phyloP scores from a whole-genome alignment of 805 yeast genomes.

The Limtongozyma cylindracea region DNA sequence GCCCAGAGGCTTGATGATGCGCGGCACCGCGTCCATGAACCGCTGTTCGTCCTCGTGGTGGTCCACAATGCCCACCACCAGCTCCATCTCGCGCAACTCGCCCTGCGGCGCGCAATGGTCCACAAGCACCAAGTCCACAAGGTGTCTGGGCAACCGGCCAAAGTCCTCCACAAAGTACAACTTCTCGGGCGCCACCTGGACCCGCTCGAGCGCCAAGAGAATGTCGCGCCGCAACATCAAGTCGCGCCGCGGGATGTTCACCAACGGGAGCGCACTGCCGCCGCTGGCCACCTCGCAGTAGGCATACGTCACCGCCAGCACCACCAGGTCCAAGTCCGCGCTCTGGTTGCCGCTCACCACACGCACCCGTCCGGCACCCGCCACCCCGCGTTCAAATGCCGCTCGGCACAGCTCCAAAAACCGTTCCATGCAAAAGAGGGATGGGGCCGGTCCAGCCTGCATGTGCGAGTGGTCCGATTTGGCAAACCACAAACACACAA shows the following conservation, averaged over 20 bases:
- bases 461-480: no score
- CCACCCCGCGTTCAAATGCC: no score
- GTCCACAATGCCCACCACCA: slow-evolving; percentile 45
- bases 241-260: slow-evolving; percentile 49
- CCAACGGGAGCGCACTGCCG: slow-evolving; percentile 30
- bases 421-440: no score
- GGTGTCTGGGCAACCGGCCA: slow-evolving; percentile 2
- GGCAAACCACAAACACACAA: no score
- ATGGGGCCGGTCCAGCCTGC: no score
- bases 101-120: slow-evolving; percentile 63
- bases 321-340: slow-evolving; percentile 73
- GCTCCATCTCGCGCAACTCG: slow-evolving; percentile 6
- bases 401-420: no score
- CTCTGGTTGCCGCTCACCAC: slow-evolving; percentile 67
- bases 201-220: slow-evolving; percentile 18
- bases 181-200: slow-evolving; percentile 18
- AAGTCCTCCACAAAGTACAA: slow-evolving; percentile 52
- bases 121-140: slow-evolving; percentile 30
- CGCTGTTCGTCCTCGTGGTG: slow-evolving; percentile 60
- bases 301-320: slow-evolving; percentile 50
- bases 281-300: slow-evolving; percentile 18
- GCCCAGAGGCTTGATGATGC: slow-evolving; percentile 37
- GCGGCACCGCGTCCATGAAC: slow-evolving; percentile 25
- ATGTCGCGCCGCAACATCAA: slow-evolving; percentile 51
- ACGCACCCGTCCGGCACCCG: no score